A percentile compares a stretch with the other conserved stretches of the same genome.
Evolutionary conservation across 495 filamentous ascomycete species (phyloP).

Genomic region (Amorphotheca resinae): DNA sequence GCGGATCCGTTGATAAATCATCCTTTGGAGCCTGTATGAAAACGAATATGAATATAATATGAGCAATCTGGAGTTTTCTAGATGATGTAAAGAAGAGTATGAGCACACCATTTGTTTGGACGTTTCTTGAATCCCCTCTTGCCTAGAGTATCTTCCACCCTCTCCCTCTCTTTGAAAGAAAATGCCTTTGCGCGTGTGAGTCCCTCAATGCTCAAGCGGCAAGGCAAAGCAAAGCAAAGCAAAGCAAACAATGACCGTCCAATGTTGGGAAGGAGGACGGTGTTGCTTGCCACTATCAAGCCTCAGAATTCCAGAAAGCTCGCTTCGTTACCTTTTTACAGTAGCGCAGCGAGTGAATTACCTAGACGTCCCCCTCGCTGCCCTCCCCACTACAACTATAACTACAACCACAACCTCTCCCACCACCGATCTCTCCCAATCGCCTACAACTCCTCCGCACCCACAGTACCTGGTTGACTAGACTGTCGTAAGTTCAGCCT

Average conservation of each 20-base stretch:
- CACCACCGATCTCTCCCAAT: neutral
- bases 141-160: no score
- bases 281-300: neutral
- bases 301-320: neutral
- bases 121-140: no score
- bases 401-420: no score
- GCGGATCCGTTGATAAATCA: conserved; percentile 17
- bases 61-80: no score
- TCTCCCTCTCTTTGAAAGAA: neutral
- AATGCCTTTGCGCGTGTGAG: neutral
- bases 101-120: no score
- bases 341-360: neutral
- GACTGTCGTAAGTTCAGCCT: conserved; percentile 1
- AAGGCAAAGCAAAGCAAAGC: no score
- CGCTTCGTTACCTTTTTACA: neutral
- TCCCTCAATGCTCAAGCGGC: neutral
- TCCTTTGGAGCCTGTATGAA: conserved; percentile 10
- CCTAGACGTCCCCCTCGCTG: neutral
- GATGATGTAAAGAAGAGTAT: no score
- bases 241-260: no score
- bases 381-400: conserved; percentile 11
- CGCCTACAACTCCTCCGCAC: neutral
- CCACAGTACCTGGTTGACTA: neutral
- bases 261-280: no score
- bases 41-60: conserved; percentile 1